Base-by-base conservation (phyloP, 768 basidiomycete species). In the Clitopilus hobsonii region DNA sequence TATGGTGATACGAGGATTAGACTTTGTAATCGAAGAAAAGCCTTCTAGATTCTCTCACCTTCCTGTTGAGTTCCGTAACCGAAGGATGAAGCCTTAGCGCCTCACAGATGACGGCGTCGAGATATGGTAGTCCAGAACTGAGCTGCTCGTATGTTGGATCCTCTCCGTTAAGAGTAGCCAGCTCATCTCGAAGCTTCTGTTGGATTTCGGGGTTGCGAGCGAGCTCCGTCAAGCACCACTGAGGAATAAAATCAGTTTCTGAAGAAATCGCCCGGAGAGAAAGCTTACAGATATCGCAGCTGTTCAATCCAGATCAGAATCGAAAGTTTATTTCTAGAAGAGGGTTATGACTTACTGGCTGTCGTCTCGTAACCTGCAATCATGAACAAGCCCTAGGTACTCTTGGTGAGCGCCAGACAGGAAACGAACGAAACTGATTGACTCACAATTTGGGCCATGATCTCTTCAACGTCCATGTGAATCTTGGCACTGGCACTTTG, bases 41-140 rank as follows among this genome's bases (percentile, higher is more conserved):
- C n/a, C n/a, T n/a, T n/a, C n/a, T n/a, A 32, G 47, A 20, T 2
- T 23, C 2, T 53, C 67, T 32, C 55, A 76, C 74, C 11, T 67
- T 48, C 13, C 74, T 69, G 24, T 20, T 54, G 0, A 67, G 65
- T 36, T 71, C 65, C 1, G 58, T 47, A 10, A 71, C 23, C 0
- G 73, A 62, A 3, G 74, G 67, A 55, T 76, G 73, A 4, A 74
- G 29, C 14, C 77, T 66, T 24, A 78, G 58, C 1, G 64, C 64
- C 56, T 78, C 77, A 32, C 68, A 70, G 1, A 73, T 66, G n/a
- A 75, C 67, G 6, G 73, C 74, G 52, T 78, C 75, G 25, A 78
- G 68, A 54, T 70, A 74, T 16, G 74, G 76, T 24, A 74, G 56
- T 13, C 38, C 38, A 22, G 30, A 26, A n/a, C 25, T 50, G 24